phyloP scores from a whole-genome alignment of 805 yeast genomes.

The Starmera dryadoides region DNA sequence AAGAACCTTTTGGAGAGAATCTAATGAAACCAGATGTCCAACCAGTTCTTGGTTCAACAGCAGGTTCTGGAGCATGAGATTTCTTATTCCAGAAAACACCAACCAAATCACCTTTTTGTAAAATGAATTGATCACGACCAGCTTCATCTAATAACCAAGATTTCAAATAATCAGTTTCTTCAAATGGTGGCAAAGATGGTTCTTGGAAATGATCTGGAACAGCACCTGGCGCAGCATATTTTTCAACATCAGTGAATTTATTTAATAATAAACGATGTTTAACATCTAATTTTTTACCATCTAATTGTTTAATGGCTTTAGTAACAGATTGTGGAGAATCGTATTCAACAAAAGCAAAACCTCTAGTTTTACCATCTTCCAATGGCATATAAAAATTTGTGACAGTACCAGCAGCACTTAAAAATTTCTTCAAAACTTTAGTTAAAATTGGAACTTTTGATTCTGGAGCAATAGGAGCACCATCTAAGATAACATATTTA shows the following conservation, averaged over 20 bases:
- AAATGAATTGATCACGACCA: slow-evolving; percentile 84
- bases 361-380: slow-evolving; percentile 73
- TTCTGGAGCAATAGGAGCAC: slow-evolving; percentile 94
- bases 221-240: slow-evolving; percentile 59
- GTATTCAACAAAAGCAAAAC: slow-evolving; percentile 81
- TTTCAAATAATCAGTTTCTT: slow-evolving; percentile 72
- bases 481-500: slow-evolving; percentile 80
- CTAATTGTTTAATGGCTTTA: slow-evolving; percentile 70
- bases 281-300: slow-evolving; percentile 88
- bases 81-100: slow-evolving; percentile 84
- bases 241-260: slow-evolving; percentile 75
- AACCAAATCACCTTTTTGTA: slow-evolving; percentile 74
- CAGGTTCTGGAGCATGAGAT: slow-evolving; percentile 65
- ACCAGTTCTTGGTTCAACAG: slow-evolving; percentile 68
- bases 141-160: slow-evolving; percentile 87
- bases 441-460: slow-evolving; percentile 75
- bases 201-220: slow-evolving; percentile 56
- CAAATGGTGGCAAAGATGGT: slow-evolving; percentile 67
- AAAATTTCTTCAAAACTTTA: slow-evolving; percentile 78
- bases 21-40: slow-evolving; percentile 86
- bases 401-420: slow-evolving; percentile 72
- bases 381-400: slow-evolving; percentile 77
- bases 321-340: slow-evolving; percentile 59
- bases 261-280: slow-evolving; percentile 87
- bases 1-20: slow-evolving; percentile 93